phyloP scores from a whole-genome alignment of 2,329 filamentous ascomycete genomes.

The Dactylonectria estremocensis region DNA sequence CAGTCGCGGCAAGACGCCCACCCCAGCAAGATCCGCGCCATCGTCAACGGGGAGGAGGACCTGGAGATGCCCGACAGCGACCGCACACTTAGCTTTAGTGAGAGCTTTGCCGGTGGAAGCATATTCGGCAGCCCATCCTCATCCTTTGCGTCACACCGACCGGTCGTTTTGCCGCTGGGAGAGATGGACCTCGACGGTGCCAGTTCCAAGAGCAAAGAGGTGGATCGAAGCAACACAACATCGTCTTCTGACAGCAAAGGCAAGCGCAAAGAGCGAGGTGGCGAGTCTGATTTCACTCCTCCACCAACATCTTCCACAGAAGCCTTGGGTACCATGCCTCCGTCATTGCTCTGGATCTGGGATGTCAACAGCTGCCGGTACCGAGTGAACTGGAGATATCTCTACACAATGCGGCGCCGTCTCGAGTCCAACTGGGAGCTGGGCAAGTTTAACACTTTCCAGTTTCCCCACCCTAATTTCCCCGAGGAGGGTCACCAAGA shows the following conservation, averaged over 20 bases:
- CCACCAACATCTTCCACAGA: constrained; percentile 50
- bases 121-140: constrained; percentile 55
- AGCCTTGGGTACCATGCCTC: constrained; percentile 53
- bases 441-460: constrained; percentile 87
- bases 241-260: constrained; percentile 50
- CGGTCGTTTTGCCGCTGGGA: constrained; percentile 43
- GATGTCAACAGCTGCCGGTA: constrained; percentile 64
- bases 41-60: constrained; percentile 66
- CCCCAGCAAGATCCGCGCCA: constrained; percentile 68
- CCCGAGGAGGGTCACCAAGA: constrained; percentile 89
- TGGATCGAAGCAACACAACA: constrained; percentile 49
- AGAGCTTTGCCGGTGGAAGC: constrained; percentile 46
- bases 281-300: constrained; percentile 51
- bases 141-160: constrained; percentile 50
- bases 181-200: constrained; percentile 52
- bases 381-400: constrained; percentile 90
- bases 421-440: constrained; percentile 94
- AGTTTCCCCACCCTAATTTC: constrained; percentile 87
- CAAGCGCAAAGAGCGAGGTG: constrained; percentile 56
- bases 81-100: constrained; percentile 45
- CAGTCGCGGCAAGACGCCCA: constrained; percentile 65
- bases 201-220: constrained; percentile 47
- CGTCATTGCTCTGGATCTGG: constrained; percentile 67
- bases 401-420: constrained; percentile 89
- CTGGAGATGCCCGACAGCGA: constrained; percentile 63